phyloP scores from a whole-genome alignment of 129 eudicot genomes.

The Oenanthe sinensis region DNA sequence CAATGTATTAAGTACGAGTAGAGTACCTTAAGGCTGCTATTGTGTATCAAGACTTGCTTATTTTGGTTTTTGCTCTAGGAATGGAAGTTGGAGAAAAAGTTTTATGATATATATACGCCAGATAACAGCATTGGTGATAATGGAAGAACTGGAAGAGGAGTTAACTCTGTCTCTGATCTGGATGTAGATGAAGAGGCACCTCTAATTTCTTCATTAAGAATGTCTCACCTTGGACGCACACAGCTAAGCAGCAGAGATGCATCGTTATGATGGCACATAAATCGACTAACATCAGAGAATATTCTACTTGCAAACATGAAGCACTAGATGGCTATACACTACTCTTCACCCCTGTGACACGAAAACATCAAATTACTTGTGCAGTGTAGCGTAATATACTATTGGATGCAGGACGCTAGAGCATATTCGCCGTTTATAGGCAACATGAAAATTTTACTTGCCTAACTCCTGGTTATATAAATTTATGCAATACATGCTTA shows the following conservation, averaged over 20 bases:
- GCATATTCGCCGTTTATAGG: not conserved
- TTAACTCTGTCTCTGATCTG: conserved; percentile 30
- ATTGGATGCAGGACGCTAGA: not conserved
- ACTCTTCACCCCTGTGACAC: not conserved
- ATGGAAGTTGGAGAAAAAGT: conserved; percentile 68
- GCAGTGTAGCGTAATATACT: not conserved
- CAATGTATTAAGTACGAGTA: not conserved
- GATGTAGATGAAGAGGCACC: conserved; percentile 49
- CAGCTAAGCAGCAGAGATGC: conserved; percentile 43
- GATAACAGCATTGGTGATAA: conserved; percentile 21
- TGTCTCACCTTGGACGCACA: conserved; percentile 47
- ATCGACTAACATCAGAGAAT: not conserved
- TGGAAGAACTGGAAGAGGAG: conserved; percentile 27
- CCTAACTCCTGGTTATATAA: not conserved
- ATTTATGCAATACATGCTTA: not conserved
- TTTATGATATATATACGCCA: conserved; percentile 37
- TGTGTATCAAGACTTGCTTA: not conserved
- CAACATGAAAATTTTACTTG: not conserved
- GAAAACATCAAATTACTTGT: not conserved
- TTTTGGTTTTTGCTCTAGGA: conserved; percentile 35
- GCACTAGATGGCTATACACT: not conserved
- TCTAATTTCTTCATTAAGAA: conserved; percentile 39
- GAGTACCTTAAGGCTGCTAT: not conserved
- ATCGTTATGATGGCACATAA: not conserved
- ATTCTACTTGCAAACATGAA: not conserved